Base-by-base conservation (phyloP, 2,329 filamentous ascomycete species). In the Diaporthe ampelina region DNA sequence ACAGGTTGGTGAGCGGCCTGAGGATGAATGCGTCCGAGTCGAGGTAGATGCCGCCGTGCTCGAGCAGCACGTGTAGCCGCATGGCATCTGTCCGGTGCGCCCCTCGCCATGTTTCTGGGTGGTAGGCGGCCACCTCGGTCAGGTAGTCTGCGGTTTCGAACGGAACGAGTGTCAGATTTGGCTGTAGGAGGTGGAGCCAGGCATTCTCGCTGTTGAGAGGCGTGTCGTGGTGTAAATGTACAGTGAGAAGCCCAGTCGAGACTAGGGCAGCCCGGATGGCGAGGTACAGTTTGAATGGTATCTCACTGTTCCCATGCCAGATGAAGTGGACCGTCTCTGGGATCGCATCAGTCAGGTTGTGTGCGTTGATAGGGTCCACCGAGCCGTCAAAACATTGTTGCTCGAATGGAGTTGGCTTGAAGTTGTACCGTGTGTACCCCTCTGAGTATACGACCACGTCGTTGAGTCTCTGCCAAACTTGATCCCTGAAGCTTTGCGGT, bases 291-390 rank as follows among this genome's bases (percentile, higher is more conserved):
- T 50, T 35, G 43, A 67, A 67, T 1, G 43, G 7, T n/a, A 37
- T 50, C 15, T 67, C 61, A 52, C 45, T 67, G 21, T 37, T 37
- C 29, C 29, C 61, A 37, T 9, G n/a, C 43, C 61, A 67, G 24
- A 67, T 67, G 61, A 67, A 50, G 45, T 50, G 43, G 11, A 52
- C 11, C 5, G 13, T 67, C 21, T 52, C 63, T 52, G 45, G 48
- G 37, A 54, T 54, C 32, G 48, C 26, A n/a, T 54, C 63, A 40
- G 45, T 68, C 11, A 68, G 63, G 63, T 68, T 54, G 48, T 68
- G 15, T 15, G 21, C 4, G n/a, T 54, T 68, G 29, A 68, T 54
- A n/a, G 6, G 32, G 15, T n/a, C 32, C 15, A n/a, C 63, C 8
- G 63, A 24, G 15, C 29, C 48, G 24, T 68, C 63, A 4, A 68